Evolutionary conservation across 1,284 basidiomycete species (phyloP), one percentile per base, ranked within the genome.

Genomic region (Ustilago nuda): DNA sequence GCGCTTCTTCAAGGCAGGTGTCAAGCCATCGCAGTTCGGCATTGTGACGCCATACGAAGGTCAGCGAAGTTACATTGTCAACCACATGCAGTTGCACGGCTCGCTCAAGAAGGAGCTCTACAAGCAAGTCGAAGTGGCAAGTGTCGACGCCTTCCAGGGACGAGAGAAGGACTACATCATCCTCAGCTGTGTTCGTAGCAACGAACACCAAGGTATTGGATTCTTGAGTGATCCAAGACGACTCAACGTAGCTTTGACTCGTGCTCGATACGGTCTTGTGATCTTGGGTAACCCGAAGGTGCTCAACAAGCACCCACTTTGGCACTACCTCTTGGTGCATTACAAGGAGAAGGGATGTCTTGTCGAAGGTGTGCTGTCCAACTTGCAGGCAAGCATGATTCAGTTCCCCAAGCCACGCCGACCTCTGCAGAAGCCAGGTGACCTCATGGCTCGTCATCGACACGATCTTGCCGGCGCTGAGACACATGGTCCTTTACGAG

Each of bases 131-230:
- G 97, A 99, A 86, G 97, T 99, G 46, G 97, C 97, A 13, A 94
- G 93, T 82, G 97, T 99, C 57, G 97, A 99, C 86, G 97, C 97
- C 2, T 99, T 99, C 90, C 97, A 99, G 86, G 97, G 97, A 37
- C 91, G 97, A 84, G 97, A 99, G 88, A 99, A 99, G 89, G 97
- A 99, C 86, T 98, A 99, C 84, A 98, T 99, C 86, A 98, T 99
- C 82, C 90, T 99, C 59, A 95, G 93, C 85, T 99, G 97, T 86
- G 97, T 99, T n/a, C 89, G 97, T 83, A 97, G 94, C 87, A 99
- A 99, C 87, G 97, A 99, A 86, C 96, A 99, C 85, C 97, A 98
- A 86, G 97, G 97, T 35, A 99, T 99, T 75, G 97, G 97, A 65
- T 99, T 99, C 90, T 89, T 99, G 88, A 98, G 96, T 84, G 97